These are phyloP conservation scores for Coemansia linderi DNA, from an alignment of 371 early-diverging fungal species.

Conservation along the genomic window DNA sequence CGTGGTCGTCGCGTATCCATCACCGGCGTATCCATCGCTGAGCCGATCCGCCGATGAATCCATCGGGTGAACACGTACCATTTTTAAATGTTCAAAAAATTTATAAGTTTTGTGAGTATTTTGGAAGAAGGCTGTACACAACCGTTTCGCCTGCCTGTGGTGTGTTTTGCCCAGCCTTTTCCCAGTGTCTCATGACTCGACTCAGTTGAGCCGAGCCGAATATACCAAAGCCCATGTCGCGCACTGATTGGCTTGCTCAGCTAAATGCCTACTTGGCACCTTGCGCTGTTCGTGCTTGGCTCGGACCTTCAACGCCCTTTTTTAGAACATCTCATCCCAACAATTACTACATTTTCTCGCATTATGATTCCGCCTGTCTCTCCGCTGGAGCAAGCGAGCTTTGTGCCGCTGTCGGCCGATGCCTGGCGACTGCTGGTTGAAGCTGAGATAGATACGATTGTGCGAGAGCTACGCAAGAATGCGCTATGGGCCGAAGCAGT, in stretches of 20 bases:
- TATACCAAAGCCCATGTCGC: neutral
- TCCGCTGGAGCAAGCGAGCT: neutral
- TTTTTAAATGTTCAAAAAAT: neutral
- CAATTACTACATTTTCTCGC: neutral
- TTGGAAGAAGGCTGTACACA: neutral
- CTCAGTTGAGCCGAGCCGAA: neutral
- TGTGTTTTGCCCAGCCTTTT: neutral
- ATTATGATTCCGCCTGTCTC: neutral
- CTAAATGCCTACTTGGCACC: neutral
- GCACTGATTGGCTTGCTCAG: constrained; percentile 1
- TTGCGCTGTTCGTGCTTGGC: neutral
- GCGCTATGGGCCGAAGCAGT: constrained; percentile 51
- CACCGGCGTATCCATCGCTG: constrained; percentile 12
- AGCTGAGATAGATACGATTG: constrained; percentile 54
- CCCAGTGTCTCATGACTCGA: neutral
- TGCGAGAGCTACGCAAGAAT: constrained; percentile 56
- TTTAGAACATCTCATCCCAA: neutral
- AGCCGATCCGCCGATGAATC: constrained; percentile 2
- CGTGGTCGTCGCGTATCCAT: constrained; percentile 4
- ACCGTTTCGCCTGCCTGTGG: neutral
- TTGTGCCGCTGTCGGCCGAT: constrained; percentile 35
- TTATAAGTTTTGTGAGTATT: constrained; percentile 6
- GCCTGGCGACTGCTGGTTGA: constrained; percentile 53
- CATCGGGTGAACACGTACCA: neutral
- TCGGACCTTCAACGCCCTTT: neutral